Conservation (phyloP, 2,329 filamentous ascomycete species). For the Metarhizium robertsii region DNA sequence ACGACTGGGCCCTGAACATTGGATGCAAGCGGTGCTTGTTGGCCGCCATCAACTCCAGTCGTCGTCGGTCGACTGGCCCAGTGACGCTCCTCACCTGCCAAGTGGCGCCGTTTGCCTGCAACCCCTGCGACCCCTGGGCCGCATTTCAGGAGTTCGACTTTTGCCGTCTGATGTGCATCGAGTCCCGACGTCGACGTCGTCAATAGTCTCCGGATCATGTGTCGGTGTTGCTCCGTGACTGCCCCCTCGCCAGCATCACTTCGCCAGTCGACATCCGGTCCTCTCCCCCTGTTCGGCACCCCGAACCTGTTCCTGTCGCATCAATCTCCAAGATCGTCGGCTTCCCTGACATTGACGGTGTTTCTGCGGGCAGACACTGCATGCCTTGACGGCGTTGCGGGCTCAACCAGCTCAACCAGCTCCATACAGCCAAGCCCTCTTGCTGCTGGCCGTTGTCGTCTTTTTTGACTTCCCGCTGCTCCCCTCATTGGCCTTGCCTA, state of each 20-base stretch:
- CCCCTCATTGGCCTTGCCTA: neutral
- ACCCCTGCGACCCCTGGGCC: neutral
- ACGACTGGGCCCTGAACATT: too few species aligned
- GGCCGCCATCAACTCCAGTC: neutral
- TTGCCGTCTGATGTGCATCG: neutral
- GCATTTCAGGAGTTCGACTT: neutral
- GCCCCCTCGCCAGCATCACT: conserved; percentile 4
- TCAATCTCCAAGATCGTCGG: neutral
- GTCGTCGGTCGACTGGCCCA: neutral
- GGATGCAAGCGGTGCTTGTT: neutral
- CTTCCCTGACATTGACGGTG: conserved; percentile 4
- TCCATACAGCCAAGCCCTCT: conserved; percentile 9
- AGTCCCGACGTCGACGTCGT: conserved; percentile 6
- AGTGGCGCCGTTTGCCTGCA: neutral
- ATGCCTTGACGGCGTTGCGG: neutral
- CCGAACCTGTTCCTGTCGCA: conserved; percentile 4
- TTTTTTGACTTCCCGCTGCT: neutral
- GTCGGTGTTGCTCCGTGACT: conserved; percentile 16
- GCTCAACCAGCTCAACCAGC: neutral
- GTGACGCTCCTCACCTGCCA: neutral
- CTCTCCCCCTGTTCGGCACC: neutral
- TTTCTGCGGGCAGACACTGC: conserved; percentile 3
- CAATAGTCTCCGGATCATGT: conserved; percentile 26
- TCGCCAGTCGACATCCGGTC: neutral
- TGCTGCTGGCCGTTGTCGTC: neutral